Base-by-base conservation (phyloP, 495 filamentous ascomycete genomes). In the Hypoxylon fragiforme region DNA sequence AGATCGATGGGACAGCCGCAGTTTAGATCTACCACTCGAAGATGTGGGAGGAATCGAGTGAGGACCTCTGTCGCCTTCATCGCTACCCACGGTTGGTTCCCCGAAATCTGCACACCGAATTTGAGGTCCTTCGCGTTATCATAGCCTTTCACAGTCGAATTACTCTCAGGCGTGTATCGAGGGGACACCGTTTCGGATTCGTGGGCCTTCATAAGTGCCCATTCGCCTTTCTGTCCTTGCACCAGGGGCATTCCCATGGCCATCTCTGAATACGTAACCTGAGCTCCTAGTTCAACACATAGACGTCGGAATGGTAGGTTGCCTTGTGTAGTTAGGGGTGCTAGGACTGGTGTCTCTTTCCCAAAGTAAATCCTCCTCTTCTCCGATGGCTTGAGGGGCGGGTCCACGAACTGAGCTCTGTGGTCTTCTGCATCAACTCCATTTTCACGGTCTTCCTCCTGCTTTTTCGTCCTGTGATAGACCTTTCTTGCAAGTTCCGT, bases 231-330 rank as follows among this genome's bases (percentile, higher is more conserved):
- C 39, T 86, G 78, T 7, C 94, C 94, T 69, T 97, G 91, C n/a
- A 98, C 78, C 41, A 98, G 71, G 9, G 91, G 90, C 60, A 95
- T 70, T 30, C 90, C 84, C 84, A 97, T 89, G 3, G 95, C 94
- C 94, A 98, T 98, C 66, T 98, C 94, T 0, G 94, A 97, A 74
- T 96, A 97, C 2, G 92, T 98, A 28, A 95, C 73, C 57, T 96
- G 89, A 14, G 94, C 92, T 16, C 94, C 95, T 14, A 97, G 81
- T 43, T 87, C 85, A 0, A 86, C 84, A 63, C 94, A 97, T n/a
- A 98, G 82, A 43, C 95, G 82, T 36, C 94, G 87, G 76, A 96
- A 98, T 1, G 94, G 95, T 20, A 97, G 74, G 61, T 98, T 98
- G n/a, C 94, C 94, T 70, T 97, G 94, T 2, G 94, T 98, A 0